Percentiles rank a stretch among this genome's conserved stretches.
phyloP scores from a whole-genome alignment of 305 asterid genomes.

The Solanum hybrid region DNA sequence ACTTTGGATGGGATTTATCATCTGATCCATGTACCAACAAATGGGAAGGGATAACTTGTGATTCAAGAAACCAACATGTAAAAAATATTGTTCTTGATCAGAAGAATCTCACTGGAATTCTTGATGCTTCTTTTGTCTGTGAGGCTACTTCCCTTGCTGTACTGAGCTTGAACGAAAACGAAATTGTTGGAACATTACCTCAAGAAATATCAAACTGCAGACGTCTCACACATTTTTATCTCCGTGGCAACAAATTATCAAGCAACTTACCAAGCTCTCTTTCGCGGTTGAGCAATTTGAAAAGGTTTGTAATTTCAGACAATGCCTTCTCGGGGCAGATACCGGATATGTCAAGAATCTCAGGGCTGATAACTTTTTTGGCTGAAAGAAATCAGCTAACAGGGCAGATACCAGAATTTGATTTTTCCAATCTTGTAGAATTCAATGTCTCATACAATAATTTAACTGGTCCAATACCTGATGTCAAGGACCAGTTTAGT shows the following conservation, averaged over 20 bases:
- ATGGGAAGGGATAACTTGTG: constrained; percentile 42
- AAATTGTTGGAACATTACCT: constrained; percentile 30
- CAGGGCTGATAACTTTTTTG: constrained; percentile 46
- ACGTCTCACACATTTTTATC: constrained; percentile 40
- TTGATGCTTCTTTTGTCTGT: constrained; percentile 47
- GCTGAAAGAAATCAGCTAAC: constrained; percentile 43
- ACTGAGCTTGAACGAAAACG: constrained; percentile 46
- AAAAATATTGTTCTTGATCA: constrained; percentile 40
- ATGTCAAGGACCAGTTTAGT: constrained; percentile 23
- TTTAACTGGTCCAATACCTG: constrained; percentile 47
- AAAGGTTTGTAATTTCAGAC: constrained; percentile 33
- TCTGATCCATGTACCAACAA: constrained; percentile 45
- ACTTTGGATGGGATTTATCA: constrained; percentile 48
- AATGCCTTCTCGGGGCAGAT: constrained; percentile 45
- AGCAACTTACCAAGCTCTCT: constrained; percentile 43
- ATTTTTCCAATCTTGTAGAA: constrained; percentile 38
- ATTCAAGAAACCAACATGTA: constrained; percentile 10
- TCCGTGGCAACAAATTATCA: constrained; percentile 32
- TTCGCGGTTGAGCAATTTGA: constrained; percentile 33
- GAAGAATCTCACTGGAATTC: constrained; percentile 34
- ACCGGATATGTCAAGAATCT: constrained; percentile 39
- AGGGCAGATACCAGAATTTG: constrained; percentile 39
- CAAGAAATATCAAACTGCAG: constrained; percentile 45
- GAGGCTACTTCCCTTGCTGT: constrained; percentile 25
- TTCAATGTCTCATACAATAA: constrained; percentile 57